phyloP scores from a whole-genome alignment of 768 basidiomycete genomes.

The Russula earlei region DNA sequence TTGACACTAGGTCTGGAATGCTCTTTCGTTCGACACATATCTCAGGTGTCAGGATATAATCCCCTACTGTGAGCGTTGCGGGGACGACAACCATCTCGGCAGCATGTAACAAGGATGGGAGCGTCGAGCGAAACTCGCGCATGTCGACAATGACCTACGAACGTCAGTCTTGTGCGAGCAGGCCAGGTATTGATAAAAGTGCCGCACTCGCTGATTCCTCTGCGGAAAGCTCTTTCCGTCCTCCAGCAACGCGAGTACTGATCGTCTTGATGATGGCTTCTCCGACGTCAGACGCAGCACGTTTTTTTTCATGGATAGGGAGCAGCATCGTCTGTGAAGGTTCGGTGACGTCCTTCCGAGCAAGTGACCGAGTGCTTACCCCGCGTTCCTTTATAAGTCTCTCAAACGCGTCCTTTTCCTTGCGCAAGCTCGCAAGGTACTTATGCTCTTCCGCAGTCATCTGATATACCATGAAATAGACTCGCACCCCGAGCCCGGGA shows the following conservation, averaged over 20 bases:
- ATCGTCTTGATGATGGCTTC: slow-evolving; percentile 72
- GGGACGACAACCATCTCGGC: slow-evolving; percentile 75
- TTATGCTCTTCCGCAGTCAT: slow-evolving; percentile 93
- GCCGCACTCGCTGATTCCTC: slow-evolving; percentile 55
- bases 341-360: background rate
- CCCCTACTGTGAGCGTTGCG: slow-evolving; percentile 87
- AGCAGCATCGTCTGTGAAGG: slow-evolving; percentile 72
- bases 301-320: slow-evolving; percentile 60
- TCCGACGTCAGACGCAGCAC: slow-evolving; percentile 29
- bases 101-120: slow-evolving; percentile 86
- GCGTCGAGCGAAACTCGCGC: slow-evolving; percentile 88
- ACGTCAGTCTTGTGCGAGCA: background rate
- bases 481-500: slow-evolving; percentile 73
- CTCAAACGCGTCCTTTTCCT: slow-evolving; percentile 93
- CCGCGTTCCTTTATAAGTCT: slow-evolving; percentile 85
- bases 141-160: slow-evolving; percentile 88
- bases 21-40: slow-evolving; percentile 97
- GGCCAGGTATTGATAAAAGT: background rate
- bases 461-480: slow-evolving; percentile 94
- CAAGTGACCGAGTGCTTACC: slow-evolving; percentile 39
- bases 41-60: slow-evolving; percentile 91
- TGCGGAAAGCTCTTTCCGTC: slow-evolving; percentile 52
- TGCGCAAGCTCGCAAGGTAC: slow-evolving; percentile 79
- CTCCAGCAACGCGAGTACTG: slow-evolving; percentile 80
- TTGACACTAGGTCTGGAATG: slow-evolving; percentile 81